Base-by-base conservation (phyloP, 202 grass and related monocot genomes). In the Cymbopogon flexuosus region DNA sequence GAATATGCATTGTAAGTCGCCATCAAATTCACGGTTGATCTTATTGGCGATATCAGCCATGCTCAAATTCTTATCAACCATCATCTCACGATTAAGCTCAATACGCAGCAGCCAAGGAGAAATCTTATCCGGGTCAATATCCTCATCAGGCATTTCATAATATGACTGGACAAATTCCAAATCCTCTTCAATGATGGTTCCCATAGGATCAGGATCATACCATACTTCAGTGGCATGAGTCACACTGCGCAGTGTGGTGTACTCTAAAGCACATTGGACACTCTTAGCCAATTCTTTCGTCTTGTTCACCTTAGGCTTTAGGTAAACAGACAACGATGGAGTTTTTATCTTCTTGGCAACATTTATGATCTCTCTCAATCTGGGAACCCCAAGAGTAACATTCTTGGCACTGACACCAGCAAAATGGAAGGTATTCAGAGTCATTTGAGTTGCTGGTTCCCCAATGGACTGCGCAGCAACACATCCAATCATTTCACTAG, bases 361-460 rank as follows among this genome's bases (percentile, higher is more conserved):
- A 15, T 98, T 98, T 77, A 95, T 98, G 83, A 98, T 98, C 69
- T 98, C 92, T 57, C 90, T 92, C 73, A 98, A 63, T 82, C 96
- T 88, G 41, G 96, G 96, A 85, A 98, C 96, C 41, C 96, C 90
- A 91, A 98, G 96, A 72, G 96, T 98, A 39, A 98, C 96, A 83
- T 98, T 98, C 88, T 98, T 98, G 37, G 92, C 92, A 85, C 96
- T 98, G 31, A 95, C 92, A 98, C 96, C 96, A 93, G 96, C 96
- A 87, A 87, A 91, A 73, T 98, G 96, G 80, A 98, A 98, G 65
- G 90, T 98, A 86, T 98, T 95, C 16, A 91, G 65, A 13, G 92
- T 95, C 96, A 98, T 98, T 81, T 98, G 96, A 73, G 92, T 95
- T 36, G 92, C 88, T 80, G 96, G 96, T 81, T 98, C 96, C 33